Percentiles rank a stretch among this genome's conserved stretches.
phyloP scores from a whole-genome alignment of 192 early-diverging fungal species.

The Gryganskiella cystojenkinii region DNA sequence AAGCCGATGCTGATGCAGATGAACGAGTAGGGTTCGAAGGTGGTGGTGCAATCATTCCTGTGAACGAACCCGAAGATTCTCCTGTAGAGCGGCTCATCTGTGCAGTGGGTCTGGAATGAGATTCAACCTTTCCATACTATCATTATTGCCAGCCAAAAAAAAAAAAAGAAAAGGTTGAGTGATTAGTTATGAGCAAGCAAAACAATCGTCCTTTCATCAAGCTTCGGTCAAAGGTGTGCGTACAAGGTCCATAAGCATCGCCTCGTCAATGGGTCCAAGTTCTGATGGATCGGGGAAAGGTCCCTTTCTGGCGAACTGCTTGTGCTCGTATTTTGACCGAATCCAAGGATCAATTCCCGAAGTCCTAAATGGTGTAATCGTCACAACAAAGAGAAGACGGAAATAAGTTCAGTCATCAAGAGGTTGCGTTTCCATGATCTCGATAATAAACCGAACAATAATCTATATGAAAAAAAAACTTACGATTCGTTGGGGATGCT shows the following conservation, averaged over 20 bases:
- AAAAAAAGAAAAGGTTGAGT: not conserved
- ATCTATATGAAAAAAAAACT: not conserved
- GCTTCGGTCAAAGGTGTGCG: not conserved
- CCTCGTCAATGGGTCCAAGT: constrained; percentile 52
- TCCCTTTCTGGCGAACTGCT: constrained; percentile 78
- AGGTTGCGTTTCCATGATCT: not conserved
- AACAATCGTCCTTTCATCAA: not conserved
- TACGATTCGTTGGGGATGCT: constrained; percentile 66
- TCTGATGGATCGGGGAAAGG: constrained; percentile 79
- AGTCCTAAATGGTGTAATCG: constrained; percentile 6
- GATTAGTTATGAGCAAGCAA: not conserved
- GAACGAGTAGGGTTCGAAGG: constrained; percentile 36
- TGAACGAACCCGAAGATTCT: constrained; percentile 34
- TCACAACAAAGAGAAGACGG: no score
- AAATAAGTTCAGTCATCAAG: no score
- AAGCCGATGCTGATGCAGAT: no score
- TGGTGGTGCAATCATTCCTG: constrained; percentile 36
- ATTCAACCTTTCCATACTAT: constrained; percentile 36
- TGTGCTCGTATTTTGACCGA: constrained; percentile 82
- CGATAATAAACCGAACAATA: not conserved
- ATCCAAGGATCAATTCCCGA: constrained; percentile 80
- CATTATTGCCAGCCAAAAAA: not conserved
- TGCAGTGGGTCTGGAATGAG: constrained; percentile 12
- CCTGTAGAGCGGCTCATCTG: constrained; percentile 30
- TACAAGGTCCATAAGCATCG: constrained; percentile 37